phyloP scores from a whole-genome alignment of 768 basidiomycete species.

The Psilocybe sp. region DNA sequence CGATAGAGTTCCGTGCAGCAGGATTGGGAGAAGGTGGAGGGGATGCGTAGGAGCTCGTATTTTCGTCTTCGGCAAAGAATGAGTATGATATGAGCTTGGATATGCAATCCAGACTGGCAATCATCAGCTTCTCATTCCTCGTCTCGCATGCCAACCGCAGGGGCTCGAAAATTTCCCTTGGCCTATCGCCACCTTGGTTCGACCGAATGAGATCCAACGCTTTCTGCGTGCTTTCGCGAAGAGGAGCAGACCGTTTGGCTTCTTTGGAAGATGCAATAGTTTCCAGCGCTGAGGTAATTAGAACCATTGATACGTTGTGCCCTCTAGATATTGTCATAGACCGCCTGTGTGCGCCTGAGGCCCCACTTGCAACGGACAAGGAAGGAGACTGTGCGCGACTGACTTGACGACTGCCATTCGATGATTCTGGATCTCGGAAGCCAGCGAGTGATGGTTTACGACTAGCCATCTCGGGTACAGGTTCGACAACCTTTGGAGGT shows the following conservation, averaged over 20 bases:
- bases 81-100: slow-evolving; percentile 97
- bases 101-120: slow-evolving; percentile 95
- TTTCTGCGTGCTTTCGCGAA: slow-evolving; percentile 78
- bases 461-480: not conserved
- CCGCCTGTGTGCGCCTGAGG: slow-evolving; percentile 38
- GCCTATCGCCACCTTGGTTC: slow-evolving; percentile 70
- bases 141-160: slow-evolving; percentile 96
- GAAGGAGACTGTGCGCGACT: slow-evolving; percentile 22
- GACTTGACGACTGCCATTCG: slow-evolving; percentile 15
- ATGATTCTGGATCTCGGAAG: slow-evolving; percentile 2
- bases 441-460: slow-evolving; percentile 2
- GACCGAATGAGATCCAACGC: slow-evolving; percentile 81
- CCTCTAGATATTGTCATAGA: slow-evolving; percentile 67
- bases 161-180: slow-evolving; percentile 93
- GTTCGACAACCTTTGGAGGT: slow-evolving; percentile 14
- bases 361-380: slow-evolving; percentile 18
- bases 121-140: slow-evolving; percentile 88
- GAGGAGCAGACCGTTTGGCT: slow-evolving; percentile 76
- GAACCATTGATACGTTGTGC: slow-evolving; percentile 71
- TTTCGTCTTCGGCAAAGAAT: slow-evolving; percentile 79
- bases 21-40: slow-evolving; percentile 76
- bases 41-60: slow-evolving; percentile 41
- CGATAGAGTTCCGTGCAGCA: slow-evolving; percentile 35
- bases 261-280: slow-evolving; percentile 85
- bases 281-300: slow-evolving; percentile 84